These are phyloP conservation scores for Raffaelea ambrosiae DNA, from an alignment of 2,329 filamentous ascomycete species.

Conservation along the genomic window DNA sequence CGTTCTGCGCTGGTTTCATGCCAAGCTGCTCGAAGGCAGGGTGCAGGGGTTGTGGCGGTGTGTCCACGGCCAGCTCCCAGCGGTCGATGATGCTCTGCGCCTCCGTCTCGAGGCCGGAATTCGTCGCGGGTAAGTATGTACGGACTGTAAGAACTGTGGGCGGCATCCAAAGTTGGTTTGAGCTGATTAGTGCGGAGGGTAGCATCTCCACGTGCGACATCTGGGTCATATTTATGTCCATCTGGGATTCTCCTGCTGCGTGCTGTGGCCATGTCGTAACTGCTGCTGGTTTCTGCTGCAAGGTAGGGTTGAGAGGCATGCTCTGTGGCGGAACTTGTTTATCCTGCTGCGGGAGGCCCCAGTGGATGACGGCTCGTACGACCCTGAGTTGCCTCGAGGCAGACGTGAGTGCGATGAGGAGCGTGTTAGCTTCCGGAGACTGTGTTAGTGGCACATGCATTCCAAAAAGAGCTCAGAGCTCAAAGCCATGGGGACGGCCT, in stretches of 20 bases:
- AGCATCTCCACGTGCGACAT: slow-evolving; percentile 71
- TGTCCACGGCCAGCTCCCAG: slow-evolving; percentile 68
- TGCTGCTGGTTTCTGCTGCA: slow-evolving; percentile 48
- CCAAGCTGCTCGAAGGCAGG: slow-evolving; percentile 70
- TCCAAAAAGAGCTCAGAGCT: too few species aligned
- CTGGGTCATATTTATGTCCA: slow-evolving; percentile 46
- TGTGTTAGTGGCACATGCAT: slow-evolving; percentile 19
- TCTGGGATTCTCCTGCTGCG: slow-evolving; percentile 27
- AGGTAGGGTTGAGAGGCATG: slow-evolving; percentile 39
- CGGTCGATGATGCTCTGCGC: slow-evolving; percentile 68
- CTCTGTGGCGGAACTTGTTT: slow-evolving; percentile 40
- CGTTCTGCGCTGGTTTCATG: slow-evolving; percentile 20
- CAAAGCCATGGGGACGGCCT: too few species aligned
- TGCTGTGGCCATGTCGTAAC: slow-evolving; percentile 48
- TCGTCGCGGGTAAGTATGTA: slow-evolving; percentile 43
- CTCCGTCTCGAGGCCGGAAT: slow-evolving; percentile 52
- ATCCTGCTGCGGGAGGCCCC: slow-evolving; percentile 55
- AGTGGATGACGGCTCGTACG: slow-evolving; percentile 65
- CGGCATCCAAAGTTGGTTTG: slow-evolving; percentile 44
- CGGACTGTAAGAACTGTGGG: slow-evolving; percentile 67
- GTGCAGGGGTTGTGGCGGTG: slow-evolving; percentile 56
- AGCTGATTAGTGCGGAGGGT: slow-evolving; percentile 53
- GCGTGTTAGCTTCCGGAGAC: slow-evolving; percentile 24
- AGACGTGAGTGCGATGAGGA: slow-evolving; percentile 61
- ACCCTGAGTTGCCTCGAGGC: slow-evolving; percentile 64